Evolutionary conservation across 2,329 filamentous ascomycete genomes (phyloP).

Genomic region (Incumbomyces lentus): DNA sequence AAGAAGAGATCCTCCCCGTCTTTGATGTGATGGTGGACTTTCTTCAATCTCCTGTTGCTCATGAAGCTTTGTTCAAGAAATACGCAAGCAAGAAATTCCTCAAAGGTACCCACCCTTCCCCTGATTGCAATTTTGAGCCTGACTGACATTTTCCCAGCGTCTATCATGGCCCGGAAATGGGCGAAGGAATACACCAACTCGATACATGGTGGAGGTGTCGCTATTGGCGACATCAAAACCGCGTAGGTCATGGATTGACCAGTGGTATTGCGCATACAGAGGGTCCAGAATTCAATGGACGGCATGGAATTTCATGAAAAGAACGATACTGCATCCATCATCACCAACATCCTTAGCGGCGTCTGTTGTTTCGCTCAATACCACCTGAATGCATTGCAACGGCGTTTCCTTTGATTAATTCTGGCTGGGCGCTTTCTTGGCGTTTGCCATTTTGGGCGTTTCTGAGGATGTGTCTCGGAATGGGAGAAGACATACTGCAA

Average conservation of each 20-base stretch:
- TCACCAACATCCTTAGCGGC: slow-evolving; percentile 2
- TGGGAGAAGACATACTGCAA: not conserved
- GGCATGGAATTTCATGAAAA: slow-evolving; percentile 3
- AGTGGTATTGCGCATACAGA: not conserved
- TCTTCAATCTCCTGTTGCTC: slow-evolving; percentile 74
- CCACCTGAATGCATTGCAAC: slow-evolving; percentile 2
- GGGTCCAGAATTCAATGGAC: not conserved
- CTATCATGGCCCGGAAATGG: slow-evolving; percentile 85
- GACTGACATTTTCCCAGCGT: slow-evolving; percentile 48
- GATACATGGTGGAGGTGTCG: slow-evolving; percentile 11
- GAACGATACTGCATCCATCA: slow-evolving; percentile 7
- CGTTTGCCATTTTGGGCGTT: not conserved
- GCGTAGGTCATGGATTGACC: not conserved
- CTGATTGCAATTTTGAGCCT: not conserved
- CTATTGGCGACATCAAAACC: slow-evolving; percentile 12
- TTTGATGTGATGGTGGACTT: slow-evolving; percentile 95
- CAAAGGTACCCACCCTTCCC: slow-evolving; percentile 57
- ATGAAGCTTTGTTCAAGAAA: slow-evolving; percentile 99
- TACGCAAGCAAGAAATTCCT: slow-evolving; percentile 99
- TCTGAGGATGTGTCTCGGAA: not conserved
- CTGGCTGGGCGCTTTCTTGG: not conserved
- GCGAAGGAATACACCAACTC: slow-evolving; percentile 60
- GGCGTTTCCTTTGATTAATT: not conserved
- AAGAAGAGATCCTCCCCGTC: slow-evolving; percentile 86
- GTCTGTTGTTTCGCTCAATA: slow-evolving; percentile 3